These are phyloP conservation scores for Tillandsia fasciculata DNA, from an alignment of 176 grass and related monocot genomes.

Conservation along the genomic window DNA sequence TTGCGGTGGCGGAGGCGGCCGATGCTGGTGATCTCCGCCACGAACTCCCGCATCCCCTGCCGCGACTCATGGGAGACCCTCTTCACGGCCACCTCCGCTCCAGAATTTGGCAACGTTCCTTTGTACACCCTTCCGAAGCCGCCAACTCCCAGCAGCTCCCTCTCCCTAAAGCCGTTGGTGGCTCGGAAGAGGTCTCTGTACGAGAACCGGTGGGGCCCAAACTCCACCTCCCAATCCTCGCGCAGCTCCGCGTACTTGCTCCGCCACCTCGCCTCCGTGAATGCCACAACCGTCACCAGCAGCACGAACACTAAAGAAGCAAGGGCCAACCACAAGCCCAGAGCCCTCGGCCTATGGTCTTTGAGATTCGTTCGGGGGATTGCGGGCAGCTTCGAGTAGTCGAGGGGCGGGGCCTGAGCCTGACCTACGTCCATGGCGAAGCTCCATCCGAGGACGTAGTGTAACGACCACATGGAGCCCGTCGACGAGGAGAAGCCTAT, in stretches of 20 bases:
- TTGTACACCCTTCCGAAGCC: too few relatives aligned
- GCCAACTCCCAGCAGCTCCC: too few relatives aligned
- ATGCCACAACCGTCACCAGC: neutral
- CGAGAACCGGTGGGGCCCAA: neutral
- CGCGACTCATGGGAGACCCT: too few relatives aligned
- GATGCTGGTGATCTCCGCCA: neutral
- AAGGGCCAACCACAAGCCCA: neutral
- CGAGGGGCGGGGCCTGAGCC: neutral
- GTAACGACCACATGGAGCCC: neutral
- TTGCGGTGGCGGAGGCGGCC: slow-evolving; percentile 15
- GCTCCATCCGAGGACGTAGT: slow-evolving; percentile 17
- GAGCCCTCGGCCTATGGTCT: neutral
- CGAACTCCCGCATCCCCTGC: too few relatives aligned
- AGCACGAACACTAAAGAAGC: neutral
- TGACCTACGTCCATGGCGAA: slow-evolving; percentile 4
- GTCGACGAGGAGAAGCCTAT: slow-evolving; percentile 15
- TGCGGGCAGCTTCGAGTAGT: slow-evolving; percentile 4
- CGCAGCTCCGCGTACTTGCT: slow-evolving; percentile 1
- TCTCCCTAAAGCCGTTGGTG: too few relatives aligned
- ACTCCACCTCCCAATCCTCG: slow-evolving; percentile 19
- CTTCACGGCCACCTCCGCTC: too few relatives aligned
- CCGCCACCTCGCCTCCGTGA: neutral
- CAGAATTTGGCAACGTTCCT: too few relatives aligned
- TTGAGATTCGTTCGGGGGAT: neutral
- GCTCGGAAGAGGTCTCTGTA: too few relatives aligned